phyloP scores from a whole-genome alignment of 2,329 filamentous ascomycete species.

The Pezicula neosporulosa region DNA sequence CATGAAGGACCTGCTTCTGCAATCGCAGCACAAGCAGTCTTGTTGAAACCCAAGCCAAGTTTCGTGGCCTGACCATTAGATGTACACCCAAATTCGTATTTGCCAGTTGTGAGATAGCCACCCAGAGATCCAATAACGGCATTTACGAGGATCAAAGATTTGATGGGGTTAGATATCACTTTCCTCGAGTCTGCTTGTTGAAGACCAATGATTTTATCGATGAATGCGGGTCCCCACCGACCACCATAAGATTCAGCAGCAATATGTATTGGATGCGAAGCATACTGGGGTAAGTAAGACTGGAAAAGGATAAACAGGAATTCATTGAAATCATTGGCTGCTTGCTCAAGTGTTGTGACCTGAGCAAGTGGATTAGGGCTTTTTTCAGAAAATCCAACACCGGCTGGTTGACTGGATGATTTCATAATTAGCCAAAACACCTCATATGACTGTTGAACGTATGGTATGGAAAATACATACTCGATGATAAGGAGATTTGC shows the following conservation, averaged over 20 bases:
- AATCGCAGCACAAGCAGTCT: background rate
- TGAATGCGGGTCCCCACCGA: background rate
- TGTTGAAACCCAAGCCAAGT: background rate
- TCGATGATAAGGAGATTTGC: background rate
- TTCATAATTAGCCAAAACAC: background rate
- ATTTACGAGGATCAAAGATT: background rate
- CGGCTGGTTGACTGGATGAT: background rate
- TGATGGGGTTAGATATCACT: background rate
- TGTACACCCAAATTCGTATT: background rate
- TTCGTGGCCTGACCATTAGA: background rate
- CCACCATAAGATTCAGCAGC: background rate
- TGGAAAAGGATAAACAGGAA: background rate
- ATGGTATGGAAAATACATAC: background rate
- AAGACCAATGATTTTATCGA: background rate
- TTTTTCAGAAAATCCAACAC: background rate
- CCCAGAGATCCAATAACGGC: background rate
- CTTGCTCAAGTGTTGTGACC: background rate
- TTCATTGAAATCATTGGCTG: background rate
- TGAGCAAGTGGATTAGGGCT: background rate
- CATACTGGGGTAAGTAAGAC: background rate
- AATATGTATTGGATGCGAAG: background rate
- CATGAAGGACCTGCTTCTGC: background rate
- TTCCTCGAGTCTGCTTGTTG: background rate
- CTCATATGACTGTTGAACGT: background rate
- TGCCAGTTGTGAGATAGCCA: background rate